Percentiles rank a stretch among this genome's conserved stretches.
Conservation (phyloP, 345 rosid genomes). For the Mallotus nudiflorus region DNA sequence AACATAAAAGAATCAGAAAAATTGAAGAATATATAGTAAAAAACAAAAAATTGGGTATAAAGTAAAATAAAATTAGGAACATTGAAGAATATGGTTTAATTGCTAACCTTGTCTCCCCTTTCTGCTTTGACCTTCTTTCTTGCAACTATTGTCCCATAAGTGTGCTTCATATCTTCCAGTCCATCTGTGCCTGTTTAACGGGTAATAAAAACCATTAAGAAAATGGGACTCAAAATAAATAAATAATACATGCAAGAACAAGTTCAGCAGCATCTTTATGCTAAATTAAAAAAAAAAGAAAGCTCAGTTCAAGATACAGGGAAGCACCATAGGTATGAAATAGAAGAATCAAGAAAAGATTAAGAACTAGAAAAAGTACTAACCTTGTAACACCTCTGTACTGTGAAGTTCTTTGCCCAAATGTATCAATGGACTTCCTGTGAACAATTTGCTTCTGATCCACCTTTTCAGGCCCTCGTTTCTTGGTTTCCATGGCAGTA, state of each 20-base stretch:
- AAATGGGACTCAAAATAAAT: no score
- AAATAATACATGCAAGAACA: no score
- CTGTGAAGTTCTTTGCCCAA: conserved; percentile 98
- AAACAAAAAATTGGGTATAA: conserved; percentile 4
- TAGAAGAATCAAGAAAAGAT: neutral
- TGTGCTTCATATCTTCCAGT: conserved; percentile 98
- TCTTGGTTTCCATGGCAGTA: conserved; percentile 67
- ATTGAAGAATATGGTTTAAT: neutral
- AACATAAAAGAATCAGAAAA: conserved; percentile 31
- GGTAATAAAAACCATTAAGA: neutral
- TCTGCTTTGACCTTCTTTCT: conserved; percentile 95
- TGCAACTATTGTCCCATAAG: conserved; percentile 96
- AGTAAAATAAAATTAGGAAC: conserved; percentile 8
- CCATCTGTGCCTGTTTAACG: conserved; percentile 81
- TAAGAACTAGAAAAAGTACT: neutral
- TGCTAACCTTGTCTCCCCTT: conserved; percentile 86
- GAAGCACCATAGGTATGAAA: no score
- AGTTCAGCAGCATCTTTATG: no score
- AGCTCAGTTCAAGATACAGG: neutral
- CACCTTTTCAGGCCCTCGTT: conserved; percentile 69
- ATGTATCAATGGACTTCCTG: conserved; percentile 92
- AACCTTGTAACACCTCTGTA: conserved; percentile 98
- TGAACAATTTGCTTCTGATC: conserved; percentile 80
- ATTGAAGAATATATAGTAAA: no score
- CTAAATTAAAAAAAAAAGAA: neutral